phyloP scores from a whole-genome alignment of 1,284 basidiomycete genomes.

The Cryptococcus sp. region DNA sequence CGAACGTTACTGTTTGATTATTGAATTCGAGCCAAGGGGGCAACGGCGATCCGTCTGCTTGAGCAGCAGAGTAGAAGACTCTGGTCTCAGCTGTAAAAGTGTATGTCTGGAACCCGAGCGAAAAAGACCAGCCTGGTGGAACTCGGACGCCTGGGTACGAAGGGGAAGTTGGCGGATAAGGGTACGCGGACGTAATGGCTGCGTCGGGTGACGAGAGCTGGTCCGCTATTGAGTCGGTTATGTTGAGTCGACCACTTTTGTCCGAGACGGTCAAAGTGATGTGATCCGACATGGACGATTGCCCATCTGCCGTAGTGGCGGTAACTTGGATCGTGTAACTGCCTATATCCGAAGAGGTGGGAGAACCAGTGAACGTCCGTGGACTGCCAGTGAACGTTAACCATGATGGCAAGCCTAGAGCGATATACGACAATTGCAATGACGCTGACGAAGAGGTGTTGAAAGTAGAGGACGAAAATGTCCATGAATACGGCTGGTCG shows the following conservation, averaged over 20 bases:
- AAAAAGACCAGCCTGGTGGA: conserved; percentile 85
- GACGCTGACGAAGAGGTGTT: conserved; percentile 19
- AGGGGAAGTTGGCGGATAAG: conserved; percentile 64
- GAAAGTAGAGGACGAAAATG: conserved; percentile 49
- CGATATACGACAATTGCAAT: conserved; percentile 31
- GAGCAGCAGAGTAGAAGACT: conserved; percentile 69
- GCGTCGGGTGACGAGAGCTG: conserved; percentile 22
- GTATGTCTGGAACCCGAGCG: conserved; percentile 73
- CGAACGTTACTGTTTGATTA: conserved; percentile 67
- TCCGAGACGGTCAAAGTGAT: conserved; percentile 20
- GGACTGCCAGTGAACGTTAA: conserved; percentile 36
- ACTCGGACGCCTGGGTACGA: conserved; percentile 68
- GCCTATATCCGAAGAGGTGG: conserved; percentile 29
- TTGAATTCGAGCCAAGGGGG: conserved; percentile 78
- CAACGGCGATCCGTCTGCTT: conserved; percentile 66
- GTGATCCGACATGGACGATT: conserved; percentile 13
- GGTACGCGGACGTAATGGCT: conserved; percentile 57
- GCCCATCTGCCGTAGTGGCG: conserved; percentile 56
- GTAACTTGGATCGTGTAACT: conserved; percentile 24
- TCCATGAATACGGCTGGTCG: conserved; percentile 42
- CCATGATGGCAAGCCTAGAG: conserved; percentile 54
- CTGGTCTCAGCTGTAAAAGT: conserved; percentile 61
- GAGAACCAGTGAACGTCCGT: conserved; percentile 26
- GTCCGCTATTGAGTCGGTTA: conserved; percentile 20
- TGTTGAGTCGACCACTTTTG: conserved; percentile 5